These are phyloP conservation scores for Penstemon barbatus DNA, from an alignment of 257 asterid species.

Conservation along the genomic window DNA sequence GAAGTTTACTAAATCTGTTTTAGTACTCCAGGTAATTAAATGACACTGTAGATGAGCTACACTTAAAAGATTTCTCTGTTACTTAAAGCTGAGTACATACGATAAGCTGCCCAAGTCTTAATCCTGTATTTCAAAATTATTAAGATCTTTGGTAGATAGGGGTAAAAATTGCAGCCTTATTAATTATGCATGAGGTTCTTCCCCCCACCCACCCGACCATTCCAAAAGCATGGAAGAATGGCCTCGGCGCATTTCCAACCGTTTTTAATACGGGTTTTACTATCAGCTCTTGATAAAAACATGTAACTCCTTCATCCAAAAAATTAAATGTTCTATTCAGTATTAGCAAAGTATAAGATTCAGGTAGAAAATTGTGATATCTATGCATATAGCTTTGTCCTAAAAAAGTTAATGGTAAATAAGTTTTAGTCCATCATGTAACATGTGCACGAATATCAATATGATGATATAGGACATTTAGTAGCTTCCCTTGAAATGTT, in stretches of 20 bases:
- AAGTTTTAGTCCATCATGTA: background rate
- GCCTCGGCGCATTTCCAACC: no score
- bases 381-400: background rate
- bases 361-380: background rate
- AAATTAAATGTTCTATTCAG: background rate
- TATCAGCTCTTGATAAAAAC: constrained; percentile 14
- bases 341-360: background rate
- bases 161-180: background rate
- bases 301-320: no score
- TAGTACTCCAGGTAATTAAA: background rate
- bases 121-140: background rate
- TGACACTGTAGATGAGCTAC: background rate
- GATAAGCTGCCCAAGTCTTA: background rate
- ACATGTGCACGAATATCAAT: no score
- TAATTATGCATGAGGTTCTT: background rate
- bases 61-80: background rate
- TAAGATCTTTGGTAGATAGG: background rate
- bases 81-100: constrained; percentile 4
- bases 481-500: no score
- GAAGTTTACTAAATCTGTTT: background rate
- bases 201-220: no score
- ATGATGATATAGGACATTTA: no score
- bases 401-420: background rate
- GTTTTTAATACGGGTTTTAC: background rate
- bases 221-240: no score